These are phyloP conservation scores for Rutstroemia sp. DNA, from an alignment of 2,329 filamentous ascomycete genomes.

Conservation along the genomic window DNA sequence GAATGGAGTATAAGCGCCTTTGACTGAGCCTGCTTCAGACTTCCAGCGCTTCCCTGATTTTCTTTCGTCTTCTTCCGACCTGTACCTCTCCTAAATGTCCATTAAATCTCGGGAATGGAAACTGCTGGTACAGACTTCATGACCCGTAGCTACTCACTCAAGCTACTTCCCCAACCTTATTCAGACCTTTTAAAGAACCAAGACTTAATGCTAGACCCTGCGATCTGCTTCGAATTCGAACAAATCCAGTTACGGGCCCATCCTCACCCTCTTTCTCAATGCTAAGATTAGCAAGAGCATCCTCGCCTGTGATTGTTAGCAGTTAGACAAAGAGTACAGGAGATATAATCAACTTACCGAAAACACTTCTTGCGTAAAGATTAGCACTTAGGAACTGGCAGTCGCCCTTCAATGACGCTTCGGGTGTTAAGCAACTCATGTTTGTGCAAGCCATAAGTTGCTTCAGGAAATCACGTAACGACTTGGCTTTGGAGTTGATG, in stretches of 20 bases:
- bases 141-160: slow-evolving; percentile 15
- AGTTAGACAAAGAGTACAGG: background rate
- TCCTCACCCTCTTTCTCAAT: slow-evolving; percentile 97
- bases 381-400: slow-evolving; percentile 98
- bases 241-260: slow-evolving; percentile 92
- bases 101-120: slow-evolving; percentile 3
- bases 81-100: slow-evolving; percentile 10
- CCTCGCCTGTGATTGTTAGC: slow-evolving; percentile 64
- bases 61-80: slow-evolving; percentile 12
- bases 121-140: slow-evolving; percentile 4
- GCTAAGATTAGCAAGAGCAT: slow-evolving; percentile 92
- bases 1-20: slow-evolving; percentile 13
- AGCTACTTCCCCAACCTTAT: slow-evolving; percentile 54
- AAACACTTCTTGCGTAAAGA: slow-evolving; percentile 91
- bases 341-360: slow-evolving; percentile 61
- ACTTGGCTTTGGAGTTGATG: slow-evolving; percentile 96
- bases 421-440: slow-evolving; percentile 96
- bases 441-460: slow-evolving; percentile 97
- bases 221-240: slow-evolving; percentile 93
- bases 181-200: slow-evolving; percentile 89
- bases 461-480: slow-evolving; percentile 82
- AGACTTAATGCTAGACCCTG: slow-evolving; percentile 91
- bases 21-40: slow-evolving; percentile 11
- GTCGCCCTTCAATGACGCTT: slow-evolving; percentile 92
- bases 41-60: slow-evolving; percentile 5